phyloP scores from a whole-genome alignment of 2,329 filamentous ascomycete species.

The Daldinia eschscholtzii region DNA sequence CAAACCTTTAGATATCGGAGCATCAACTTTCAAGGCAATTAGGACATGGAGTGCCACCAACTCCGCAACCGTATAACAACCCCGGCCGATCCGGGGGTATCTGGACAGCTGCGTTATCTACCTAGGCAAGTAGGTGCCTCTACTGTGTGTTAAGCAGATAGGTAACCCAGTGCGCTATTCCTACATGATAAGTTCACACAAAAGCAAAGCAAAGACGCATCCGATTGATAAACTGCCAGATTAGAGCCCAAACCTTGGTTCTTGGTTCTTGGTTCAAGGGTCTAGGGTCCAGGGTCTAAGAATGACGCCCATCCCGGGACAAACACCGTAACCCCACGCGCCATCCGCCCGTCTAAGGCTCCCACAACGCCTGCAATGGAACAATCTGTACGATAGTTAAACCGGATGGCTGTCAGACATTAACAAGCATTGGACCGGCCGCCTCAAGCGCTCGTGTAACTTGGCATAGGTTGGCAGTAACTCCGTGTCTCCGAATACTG shows the following conservation, averaged over 20 bases:
- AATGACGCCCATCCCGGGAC: constrained; percentile 26
- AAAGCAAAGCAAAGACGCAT: not conserved
- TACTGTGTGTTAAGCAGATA: constrained; percentile 15
- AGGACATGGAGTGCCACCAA: not conserved
- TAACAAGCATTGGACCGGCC: constrained; percentile 17
- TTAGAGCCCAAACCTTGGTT: constrained; percentile 20
- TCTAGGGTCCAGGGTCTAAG: constrained; percentile 12
- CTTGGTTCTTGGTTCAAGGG: constrained; percentile 6
- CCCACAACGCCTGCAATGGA: constrained; percentile 34
- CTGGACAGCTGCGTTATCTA: constrained; percentile 31
- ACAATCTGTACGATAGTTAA: constrained; percentile 20
- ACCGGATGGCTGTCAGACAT: constrained; percentile 27
- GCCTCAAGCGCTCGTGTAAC: constrained; percentile 31
- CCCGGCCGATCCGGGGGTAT: constrained; percentile 28
- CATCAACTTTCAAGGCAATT: not conserved
- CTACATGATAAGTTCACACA: not conserved
- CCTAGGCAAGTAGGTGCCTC: not conserved
- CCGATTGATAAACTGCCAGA: constrained; percentile 32
- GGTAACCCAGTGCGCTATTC: constrained; percentile 6
- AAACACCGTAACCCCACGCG: constrained; percentile 41
- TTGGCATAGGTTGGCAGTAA: not conserved
- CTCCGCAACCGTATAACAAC: constrained; percentile 25
- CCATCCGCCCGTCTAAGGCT: constrained; percentile 12
- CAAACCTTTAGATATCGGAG: not conserved
- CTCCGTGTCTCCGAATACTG: constrained; percentile 19